Evolutionary conservation across 805 yeast genomes (phyloP).

Genomic region (Millerago galiae): DNA sequence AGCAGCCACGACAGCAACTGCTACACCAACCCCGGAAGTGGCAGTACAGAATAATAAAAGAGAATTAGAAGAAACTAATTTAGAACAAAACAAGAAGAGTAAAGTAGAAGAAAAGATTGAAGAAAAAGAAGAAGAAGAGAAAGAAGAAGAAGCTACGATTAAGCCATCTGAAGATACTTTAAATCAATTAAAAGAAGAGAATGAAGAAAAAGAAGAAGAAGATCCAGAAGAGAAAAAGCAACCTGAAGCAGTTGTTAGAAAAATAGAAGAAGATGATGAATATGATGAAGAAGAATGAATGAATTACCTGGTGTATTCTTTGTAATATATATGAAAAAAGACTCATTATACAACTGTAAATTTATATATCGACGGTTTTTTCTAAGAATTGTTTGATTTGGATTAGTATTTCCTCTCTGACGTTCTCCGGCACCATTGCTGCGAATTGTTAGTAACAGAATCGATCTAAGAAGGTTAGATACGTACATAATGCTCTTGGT

Average conservation of each 20-base stretch:
- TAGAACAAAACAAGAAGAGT: background rate
- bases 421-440: constrained; percentile 58
- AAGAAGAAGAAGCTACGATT: background rate
- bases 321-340: background rate
- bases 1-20: background rate
- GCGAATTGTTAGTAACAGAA: constrained; percentile 9
- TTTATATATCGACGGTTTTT: constrained; percentile 30
- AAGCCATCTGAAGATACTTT: constrained; percentile 13
- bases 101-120: background rate
- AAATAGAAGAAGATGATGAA: constrained; percentile 33
- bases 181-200: constrained; percentile 13
- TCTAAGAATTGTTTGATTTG: constrained; percentile 57
- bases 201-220: constrained; percentile 29
- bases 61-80: background rate
- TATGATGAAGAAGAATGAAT: constrained; percentile 28
- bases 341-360: too few species aligned
- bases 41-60: background rate
- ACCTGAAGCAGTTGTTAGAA: constrained; percentile 32
- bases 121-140: background rate
- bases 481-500: constrained; percentile 57
- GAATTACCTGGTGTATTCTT: background rate
- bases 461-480: background rate
- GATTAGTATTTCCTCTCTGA: constrained; percentile 52
- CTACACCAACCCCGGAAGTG: background rate
- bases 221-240: constrained; percentile 24